These are phyloP conservation scores for Candida ortonii DNA, from an alignment of 805 yeast genomes.

Conservation along the genomic window DNA sequence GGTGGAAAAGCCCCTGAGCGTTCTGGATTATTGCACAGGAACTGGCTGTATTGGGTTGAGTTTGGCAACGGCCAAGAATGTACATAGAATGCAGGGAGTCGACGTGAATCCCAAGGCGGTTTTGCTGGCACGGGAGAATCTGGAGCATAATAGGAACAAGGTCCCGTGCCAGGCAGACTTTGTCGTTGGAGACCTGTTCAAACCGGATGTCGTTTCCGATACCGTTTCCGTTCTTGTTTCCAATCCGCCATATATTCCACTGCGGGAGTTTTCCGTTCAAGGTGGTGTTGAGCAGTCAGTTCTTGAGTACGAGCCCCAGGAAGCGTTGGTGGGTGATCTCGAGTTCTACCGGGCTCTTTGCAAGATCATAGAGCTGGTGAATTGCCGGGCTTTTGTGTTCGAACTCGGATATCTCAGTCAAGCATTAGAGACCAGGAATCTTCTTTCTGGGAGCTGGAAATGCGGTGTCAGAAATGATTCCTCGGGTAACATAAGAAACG, in stretches of 20 bases:
- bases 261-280: conserved; percentile 36
- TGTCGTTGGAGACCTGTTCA: conserved; percentile 22
- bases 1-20: conserved; percentile 18
- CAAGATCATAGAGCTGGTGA: conserved; percentile 38
- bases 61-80: conserved; percentile 34
- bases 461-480: conserved; percentile 58
- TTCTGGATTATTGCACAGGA: conserved; percentile 81
- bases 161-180: conserved; percentile 14
- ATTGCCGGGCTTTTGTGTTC: conserved; percentile 61
- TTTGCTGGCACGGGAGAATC: conserved; percentile 47
- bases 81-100: conserved; percentile 36
- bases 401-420: conserved; percentile 72
- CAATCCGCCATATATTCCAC: conserved; percentile 89
- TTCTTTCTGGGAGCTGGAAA: conserved; percentile 14
- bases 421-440: conserved; percentile 30
- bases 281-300: conserved; percentile 65
- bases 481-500: conserved; percentile 53
- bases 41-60: conserved; percentile 80
- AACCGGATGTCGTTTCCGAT: conserved; percentile 2
- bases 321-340: conserved; percentile 75
- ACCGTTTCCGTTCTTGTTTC: conserved; percentile 58
- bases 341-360: conserved; percentile 64
- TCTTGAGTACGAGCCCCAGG: conserved; percentile 63
- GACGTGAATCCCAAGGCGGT: conserved; percentile 60
- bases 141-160: conserved; percentile 11